Percentiles rank a stretch among this genome's conserved stretches.
Conservation (phyloP, 192 early-diverging fungal genomes). For the Linnemannia hyalina region DNA sequence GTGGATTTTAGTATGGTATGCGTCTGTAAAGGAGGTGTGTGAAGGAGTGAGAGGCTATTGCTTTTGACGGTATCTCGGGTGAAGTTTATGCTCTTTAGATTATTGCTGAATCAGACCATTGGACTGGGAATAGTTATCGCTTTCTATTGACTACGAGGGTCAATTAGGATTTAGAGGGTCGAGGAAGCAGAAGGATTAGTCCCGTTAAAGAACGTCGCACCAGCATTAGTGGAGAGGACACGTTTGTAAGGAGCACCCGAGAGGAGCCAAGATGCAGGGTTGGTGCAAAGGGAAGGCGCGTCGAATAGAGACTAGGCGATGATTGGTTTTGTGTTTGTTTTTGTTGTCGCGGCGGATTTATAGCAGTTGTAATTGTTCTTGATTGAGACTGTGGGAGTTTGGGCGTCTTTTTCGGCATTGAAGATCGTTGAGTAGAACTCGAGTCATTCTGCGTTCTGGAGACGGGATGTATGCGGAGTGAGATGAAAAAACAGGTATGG, state of each 20-base stretch:
- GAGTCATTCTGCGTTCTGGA: constrained; percentile 69
- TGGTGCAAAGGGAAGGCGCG: constrained; percentile 72
- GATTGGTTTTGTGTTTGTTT: constrained; percentile 50
- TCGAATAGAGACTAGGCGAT: constrained; percentile 75
- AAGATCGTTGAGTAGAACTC: constrained; percentile 61
- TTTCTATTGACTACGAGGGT: too few species aligned
- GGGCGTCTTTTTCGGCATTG: constrained; percentile 68
- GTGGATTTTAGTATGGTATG: too few species aligned
- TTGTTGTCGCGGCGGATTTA: constrained; percentile 48
- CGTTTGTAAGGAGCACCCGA: constrained; percentile 70
- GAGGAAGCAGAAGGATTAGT: too few species aligned
- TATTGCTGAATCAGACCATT: too few species aligned
- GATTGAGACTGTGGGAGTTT: constrained; percentile 59
- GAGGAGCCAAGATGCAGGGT: constrained; percentile 74
- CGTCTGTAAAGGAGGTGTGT: too few species aligned
- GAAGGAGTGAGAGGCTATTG: too few species aligned
- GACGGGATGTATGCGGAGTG: background rate
- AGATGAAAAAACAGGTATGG: constrained; percentile 25
- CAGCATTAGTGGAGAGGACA: constrained; percentile 73
- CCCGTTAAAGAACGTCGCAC: constrained; percentile 70
- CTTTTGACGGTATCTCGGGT: too few species aligned
- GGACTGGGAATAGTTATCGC: too few species aligned
- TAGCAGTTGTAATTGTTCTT: constrained; percentile 72
- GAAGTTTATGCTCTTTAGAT: too few species aligned
- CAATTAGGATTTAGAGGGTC: too few species aligned